These are phyloP conservation scores for Zymoseptoria brevis DNA, from an alignment of 2,329 filamentous ascomycete genomes.

Conservation along the genomic window DNA sequence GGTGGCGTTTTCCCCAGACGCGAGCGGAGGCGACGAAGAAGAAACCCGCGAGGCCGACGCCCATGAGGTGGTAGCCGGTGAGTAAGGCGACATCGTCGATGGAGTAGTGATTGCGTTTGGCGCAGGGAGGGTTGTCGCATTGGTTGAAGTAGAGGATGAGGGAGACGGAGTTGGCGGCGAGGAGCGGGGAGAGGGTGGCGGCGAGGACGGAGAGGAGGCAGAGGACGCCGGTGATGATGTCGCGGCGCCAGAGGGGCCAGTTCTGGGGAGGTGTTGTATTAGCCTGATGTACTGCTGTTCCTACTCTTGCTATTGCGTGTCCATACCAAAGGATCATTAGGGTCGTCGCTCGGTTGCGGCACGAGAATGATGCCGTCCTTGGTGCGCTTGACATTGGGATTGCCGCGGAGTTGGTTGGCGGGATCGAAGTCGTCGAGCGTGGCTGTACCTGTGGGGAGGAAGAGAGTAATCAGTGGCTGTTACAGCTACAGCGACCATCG, in stretches of 20 bases:
- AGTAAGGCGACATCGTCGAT: slow-evolving; percentile 74
- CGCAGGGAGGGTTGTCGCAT: background rate
- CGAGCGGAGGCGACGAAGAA: slow-evolving; percentile 81
- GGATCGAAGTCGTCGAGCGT: slow-evolving; percentile 33
- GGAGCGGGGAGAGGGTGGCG: slow-evolving; percentile 73
- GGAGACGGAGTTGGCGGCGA: slow-evolving; percentile 80
- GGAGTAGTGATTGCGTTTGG: slow-evolving; percentile 30
- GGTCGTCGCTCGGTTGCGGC: slow-evolving; percentile 84
- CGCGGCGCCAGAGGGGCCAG: slow-evolving; percentile 81
- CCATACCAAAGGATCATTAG: slow-evolving; percentile 71
- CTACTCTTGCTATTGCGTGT: slow-evolving; percentile 18
- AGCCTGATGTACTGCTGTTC: slow-evolving; percentile 2
- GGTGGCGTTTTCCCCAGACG: slow-evolving; percentile 87
- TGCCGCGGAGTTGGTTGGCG: slow-evolving; percentile 9
- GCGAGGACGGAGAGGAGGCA: slow-evolving; percentile 77
- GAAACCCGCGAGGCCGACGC: slow-evolving; percentile 71
- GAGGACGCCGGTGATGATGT: slow-evolving; percentile 69
- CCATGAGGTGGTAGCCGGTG: slow-evolving; percentile 81
- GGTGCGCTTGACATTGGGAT: slow-evolving; percentile 15
- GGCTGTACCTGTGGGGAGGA: slow-evolving; percentile 32
- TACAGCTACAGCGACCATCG: background rate
- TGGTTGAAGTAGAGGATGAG: slow-evolving; percentile 57
- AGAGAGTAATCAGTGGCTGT: background rate
- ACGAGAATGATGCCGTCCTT: slow-evolving; percentile 55
- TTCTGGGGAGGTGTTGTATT: slow-evolving; percentile 42